These are phyloP conservation scores for Wickerhamomyces rabaulensis DNA, from an alignment of 805 yeast genomes.

Conservation along the genomic window DNA sequence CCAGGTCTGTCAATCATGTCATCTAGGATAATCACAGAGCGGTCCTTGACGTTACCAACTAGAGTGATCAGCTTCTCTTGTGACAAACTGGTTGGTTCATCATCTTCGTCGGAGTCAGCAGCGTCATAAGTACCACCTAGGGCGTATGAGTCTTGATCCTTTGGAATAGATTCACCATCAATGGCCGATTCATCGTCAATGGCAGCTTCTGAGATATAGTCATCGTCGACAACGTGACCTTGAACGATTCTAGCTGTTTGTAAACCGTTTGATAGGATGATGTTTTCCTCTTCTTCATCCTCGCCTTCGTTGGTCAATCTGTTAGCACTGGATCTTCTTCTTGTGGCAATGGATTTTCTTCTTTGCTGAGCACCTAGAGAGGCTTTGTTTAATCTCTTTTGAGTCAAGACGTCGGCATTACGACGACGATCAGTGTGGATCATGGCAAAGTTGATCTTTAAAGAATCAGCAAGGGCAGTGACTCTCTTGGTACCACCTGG, in stretches of 20 bases:
- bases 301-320: conserved; percentile 35
- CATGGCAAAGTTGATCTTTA: conserved; percentile 97
- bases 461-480: conserved; percentile 94
- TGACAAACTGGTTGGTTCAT: conserved; percentile 41
- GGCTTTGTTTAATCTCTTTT: conserved; percentile 30
- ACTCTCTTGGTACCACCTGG: conserved; percentile 99
- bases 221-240: conserved; percentile 96
- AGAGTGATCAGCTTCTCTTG: conserved; percentile 86
- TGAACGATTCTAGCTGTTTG: conserved; percentile 95
- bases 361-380: conserved; percentile 30
- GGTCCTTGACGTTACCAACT: conserved; percentile 91
- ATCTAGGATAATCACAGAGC: conserved; percentile 90
- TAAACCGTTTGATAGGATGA: conserved; percentile 69
- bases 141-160: conserved; percentile 43
- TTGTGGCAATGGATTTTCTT: conserved; percentile 41
- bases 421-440: conserved; percentile 97
- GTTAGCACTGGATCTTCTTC: conserved; percentile 36
- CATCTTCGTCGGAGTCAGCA: conserved; percentile 82
- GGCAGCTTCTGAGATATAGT: conserved; percentile 37
- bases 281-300: conserved; percentile 57
- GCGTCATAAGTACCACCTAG: conserved; percentile 81
- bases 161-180: conserved; percentile 23
- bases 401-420: conserved; percentile 55
- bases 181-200: conserved; percentile 27
- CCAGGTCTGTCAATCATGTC: conserved; percentile 97